Conservation (phyloP, 345 rosid species). For the Murraya paniculata region DNA sequence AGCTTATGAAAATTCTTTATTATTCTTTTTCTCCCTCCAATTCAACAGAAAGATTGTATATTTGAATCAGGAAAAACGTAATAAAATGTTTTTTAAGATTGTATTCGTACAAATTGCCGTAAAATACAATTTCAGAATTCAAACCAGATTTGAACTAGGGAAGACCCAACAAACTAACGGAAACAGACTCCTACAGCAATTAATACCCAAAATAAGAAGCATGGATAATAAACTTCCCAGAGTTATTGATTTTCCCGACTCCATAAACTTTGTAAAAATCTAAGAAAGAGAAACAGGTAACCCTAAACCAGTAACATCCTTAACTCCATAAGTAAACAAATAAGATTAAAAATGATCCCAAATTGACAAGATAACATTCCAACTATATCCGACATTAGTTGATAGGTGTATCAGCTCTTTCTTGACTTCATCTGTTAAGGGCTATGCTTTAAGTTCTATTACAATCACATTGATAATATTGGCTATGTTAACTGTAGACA, state of each 20-base stretch:
- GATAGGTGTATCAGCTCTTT: neutral
- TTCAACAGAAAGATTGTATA: too few relatives aligned
- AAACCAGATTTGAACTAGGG: neutral
- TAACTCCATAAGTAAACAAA: neutral
- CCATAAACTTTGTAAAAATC: neutral
- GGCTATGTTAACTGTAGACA: neutral
- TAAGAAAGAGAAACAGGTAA: neutral
- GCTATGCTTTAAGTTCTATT: neutral
- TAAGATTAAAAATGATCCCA: neutral
- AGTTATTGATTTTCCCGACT: neutral
- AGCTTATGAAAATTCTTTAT: neutral
- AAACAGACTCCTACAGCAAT: neutral
- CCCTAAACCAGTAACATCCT: too few relatives aligned
- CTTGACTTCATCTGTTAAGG: neutral
- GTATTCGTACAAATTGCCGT: too few relatives aligned
- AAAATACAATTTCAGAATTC: neutral
- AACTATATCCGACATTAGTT: neutral
- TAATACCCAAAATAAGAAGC: neutral
- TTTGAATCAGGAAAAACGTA: too few relatives aligned
- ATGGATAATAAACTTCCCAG: neutral
- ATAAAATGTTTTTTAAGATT: too few relatives aligned
- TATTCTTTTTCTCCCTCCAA: neutral
- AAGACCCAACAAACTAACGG: neutral
- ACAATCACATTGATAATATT: neutral
- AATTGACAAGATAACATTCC: neutral